A percentile compares a stretch with the other conserved stretches of the same genome.
Conservation (phyloP, 495 filamentous ascomycete species). For the Stereocaulon alpinum region DNA sequence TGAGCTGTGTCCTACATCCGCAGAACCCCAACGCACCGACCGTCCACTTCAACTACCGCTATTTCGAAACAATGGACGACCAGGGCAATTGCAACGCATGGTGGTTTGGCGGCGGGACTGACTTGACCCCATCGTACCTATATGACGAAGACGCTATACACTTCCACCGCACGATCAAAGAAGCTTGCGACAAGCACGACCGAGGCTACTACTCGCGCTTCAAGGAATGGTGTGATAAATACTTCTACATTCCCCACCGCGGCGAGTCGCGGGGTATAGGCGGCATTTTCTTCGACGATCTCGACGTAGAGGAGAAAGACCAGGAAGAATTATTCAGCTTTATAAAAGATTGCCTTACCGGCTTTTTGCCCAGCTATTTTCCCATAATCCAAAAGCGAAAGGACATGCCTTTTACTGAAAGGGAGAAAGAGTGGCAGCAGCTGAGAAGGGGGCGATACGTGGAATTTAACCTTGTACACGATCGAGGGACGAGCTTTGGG, state of each 20-base stretch:
- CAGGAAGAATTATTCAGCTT: conserved; percentile 91
- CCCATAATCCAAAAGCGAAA: conserved; percentile 81
- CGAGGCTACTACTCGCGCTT: conserved; percentile 86
- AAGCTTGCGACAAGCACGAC: conserved; percentile 88
- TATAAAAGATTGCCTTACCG: conserved; percentile 67
- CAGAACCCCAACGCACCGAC: conserved; percentile 94
- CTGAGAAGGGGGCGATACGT: conserved; percentile 87
- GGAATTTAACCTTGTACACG: conserved; percentile 97
- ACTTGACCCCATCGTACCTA: conserved; percentile 87
- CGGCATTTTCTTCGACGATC: conserved; percentile 97
- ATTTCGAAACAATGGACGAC: conserved; percentile 78
- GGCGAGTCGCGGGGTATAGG: conserved; percentile 82
- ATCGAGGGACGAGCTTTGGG: conserved; percentile 90
- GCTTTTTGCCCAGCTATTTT: conserved; percentile 85
- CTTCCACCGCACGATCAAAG: conserved; percentile 90
- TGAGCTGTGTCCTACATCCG: conserved; percentile 88
- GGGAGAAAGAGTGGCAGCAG: conserved; percentile 95
- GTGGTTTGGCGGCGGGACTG: conserved; percentile 97
- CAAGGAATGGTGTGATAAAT: conserved; percentile 97
- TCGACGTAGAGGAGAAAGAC: conserved; percentile 75
- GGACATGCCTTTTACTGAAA: conserved; percentile 75
- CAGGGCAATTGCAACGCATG: conserved; percentile 63
- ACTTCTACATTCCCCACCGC: conserved; percentile 90
- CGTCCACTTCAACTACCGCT: conserved; percentile 96
- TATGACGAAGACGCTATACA: conserved; percentile 96